Evolutionary conservation across 2,329 filamentous ascomycete genomes (phyloP), one percentile per base, ranked within the genome.

Genomic region (Ophiocordyceps camponoti-saundersi): DNA sequence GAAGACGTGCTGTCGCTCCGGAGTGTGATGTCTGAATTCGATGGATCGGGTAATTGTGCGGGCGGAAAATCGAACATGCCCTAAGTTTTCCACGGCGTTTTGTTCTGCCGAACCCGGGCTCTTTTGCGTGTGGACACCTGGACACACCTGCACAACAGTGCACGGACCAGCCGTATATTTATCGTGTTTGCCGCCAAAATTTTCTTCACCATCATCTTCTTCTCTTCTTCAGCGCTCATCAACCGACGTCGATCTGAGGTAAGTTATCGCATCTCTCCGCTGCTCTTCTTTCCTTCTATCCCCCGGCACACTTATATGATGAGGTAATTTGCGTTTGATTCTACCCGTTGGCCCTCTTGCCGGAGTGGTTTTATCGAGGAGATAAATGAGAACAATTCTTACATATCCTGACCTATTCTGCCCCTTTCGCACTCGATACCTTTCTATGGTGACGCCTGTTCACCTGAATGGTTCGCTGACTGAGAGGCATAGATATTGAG

Each of bases 251-350:
- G 16, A 23, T 23, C 11, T 11, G 13, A 55, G 61, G 60, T 63
- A 62, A 62, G 60, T 45, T 46, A 34, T 21, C 29, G 34, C 18
- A 18, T 36, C 13, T 36, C 7, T n/a, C 16, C 7, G 43, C 23
- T 32, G 22, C 20, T 47, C 39, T 51, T 30, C 46, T 48, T 44
- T 48, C 47, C 46, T 5, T 42, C 42, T 43, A 13, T 29, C 42
- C 36, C 48, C 51, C 49, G 42, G 32, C 29, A 22, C 40, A 49
- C 49, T 52, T 62, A 56, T 56, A 82, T 85, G 89, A 95, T 94
- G 88, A 83, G 72, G 85, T 64, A 95, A 95, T 95, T 95, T 95
- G 88, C 89, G 88, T 90, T 90, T 93, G 88, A 95, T 83, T 76
- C 73, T 69, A 65, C 66, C 66, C 71, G 79, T 79, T 89, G 87